phyloP scores from a whole-genome alignment of 106 monocot species.

The Dendrobium huoshanense region DNA sequence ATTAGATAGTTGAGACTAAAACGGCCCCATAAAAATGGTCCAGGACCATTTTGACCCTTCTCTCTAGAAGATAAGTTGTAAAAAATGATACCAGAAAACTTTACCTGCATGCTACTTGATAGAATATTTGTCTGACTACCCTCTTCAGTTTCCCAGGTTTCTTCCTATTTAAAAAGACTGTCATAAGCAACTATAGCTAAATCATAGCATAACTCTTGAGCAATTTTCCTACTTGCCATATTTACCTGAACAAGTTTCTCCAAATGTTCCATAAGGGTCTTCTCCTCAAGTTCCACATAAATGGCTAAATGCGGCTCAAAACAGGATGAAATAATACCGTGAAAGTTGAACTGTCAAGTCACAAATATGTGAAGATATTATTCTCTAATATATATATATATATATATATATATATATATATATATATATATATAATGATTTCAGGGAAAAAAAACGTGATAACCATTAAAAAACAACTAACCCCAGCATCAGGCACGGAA shows the following conservation, averaged over 20 bases:
- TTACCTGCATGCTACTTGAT: conserved; percentile 96
- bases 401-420: no score
- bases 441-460: neutral
- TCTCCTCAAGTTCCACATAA: conserved; percentile 97
- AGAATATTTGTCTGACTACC: conserved; percentile 96
- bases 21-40: neutral
- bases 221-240: neutral
- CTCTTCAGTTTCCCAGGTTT: conserved; percentile 96
- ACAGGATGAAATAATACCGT: conserved; percentile 95
- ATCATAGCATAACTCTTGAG: neutral
- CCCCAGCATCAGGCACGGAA: conserved; percentile 71
- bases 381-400: no score
- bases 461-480: conserved; percentile 20
- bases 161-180: conserved; percentile 54
- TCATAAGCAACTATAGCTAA: neutral
- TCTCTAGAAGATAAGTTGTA: neutral
- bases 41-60: no score
- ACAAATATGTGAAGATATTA: neutral
- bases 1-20: no score
- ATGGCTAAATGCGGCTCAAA: conserved; percentile 87
- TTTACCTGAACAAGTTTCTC: conserved; percentile 97
- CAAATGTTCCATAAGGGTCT: conserved; percentile 92
- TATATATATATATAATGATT: no score
- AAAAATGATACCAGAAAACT: neutral
- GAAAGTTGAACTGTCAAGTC: conserved; percentile 84